phyloP scores from a whole-genome alignment of 1,139 yeast species.

The Saccharomyces uvarum region DNA sequence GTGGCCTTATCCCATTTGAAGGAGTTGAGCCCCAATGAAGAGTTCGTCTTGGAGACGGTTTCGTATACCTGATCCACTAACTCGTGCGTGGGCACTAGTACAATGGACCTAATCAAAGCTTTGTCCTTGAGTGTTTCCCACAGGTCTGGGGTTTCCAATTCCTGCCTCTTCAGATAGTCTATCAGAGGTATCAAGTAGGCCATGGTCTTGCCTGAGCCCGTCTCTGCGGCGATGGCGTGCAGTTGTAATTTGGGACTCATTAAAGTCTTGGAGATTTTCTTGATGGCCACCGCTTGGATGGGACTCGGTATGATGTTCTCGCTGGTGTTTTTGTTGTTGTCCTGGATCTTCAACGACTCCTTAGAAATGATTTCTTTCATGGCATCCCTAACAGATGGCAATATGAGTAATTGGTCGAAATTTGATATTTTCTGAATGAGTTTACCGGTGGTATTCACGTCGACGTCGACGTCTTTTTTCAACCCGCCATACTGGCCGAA shows the following conservation, averaged over 20 bases:
- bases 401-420: slow-evolving; percentile 58
- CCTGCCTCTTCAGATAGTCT: slow-evolving; percentile 57
- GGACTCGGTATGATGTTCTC: slow-evolving; percentile 47
- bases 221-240: slow-evolving; percentile 86
- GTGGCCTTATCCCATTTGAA: slow-evolving; percentile 53
- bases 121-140: slow-evolving; percentile 33
- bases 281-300: slow-evolving; percentile 53
- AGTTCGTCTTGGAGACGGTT: slow-evolving; percentile 41
- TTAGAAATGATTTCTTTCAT: slow-evolving; percentile 51
- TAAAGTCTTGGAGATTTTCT: slow-evolving; percentile 37
- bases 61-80: slow-evolving; percentile 70
- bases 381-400: slow-evolving; percentile 60
- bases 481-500: slow-evolving; percentile 24
- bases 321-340: slow-evolving; percentile 12
- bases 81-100: slow-evolving; percentile 83
- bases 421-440: slow-evolving; percentile 44
- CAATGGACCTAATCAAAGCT: slow-evolving; percentile 56
- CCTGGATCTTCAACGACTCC: slow-evolving; percentile 31
- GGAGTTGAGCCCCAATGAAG: slow-evolving; percentile 38
- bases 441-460: slow-evolving; percentile 9
- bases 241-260: slow-evolving; percentile 44
- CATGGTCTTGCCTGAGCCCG: slow-evolving; percentile 95
- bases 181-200: slow-evolving; percentile 75
- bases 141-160: slow-evolving; percentile 30
- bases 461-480: slow-evolving; percentile 14